These are phyloP conservation scores for Ogataea pilisensis DNA, from an alignment of 805 yeast species.

Conservation along the genomic window DNA sequence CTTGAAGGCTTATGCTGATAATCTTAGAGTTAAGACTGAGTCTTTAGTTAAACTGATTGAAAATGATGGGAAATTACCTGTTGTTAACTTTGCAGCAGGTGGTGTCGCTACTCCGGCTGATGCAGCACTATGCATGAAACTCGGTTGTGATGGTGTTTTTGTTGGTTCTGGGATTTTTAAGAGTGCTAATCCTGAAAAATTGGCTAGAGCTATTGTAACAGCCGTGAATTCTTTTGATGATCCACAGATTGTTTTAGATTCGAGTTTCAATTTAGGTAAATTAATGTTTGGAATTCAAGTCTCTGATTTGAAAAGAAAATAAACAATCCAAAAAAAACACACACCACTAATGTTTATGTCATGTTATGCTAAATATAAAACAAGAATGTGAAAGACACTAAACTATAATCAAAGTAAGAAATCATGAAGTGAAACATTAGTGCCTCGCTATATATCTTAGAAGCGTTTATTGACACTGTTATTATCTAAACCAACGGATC, in stretches of 20 bases:
- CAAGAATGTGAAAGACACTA: no score
- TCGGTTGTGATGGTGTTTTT: constrained; percentile 76
- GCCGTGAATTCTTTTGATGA: constrained; percentile 71
- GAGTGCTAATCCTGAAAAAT: constrained; percentile 64
- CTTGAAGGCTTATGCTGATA: constrained; percentile 48
- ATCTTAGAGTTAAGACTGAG: constrained; percentile 56
- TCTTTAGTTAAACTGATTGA: constrained; percentile 46
- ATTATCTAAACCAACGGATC: neutral
- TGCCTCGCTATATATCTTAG: no score
- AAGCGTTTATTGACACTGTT: neutral
- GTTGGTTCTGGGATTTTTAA: constrained; percentile 80
- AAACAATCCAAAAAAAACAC: constrained; percentile 34
- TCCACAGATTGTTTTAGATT: constrained; percentile 55
- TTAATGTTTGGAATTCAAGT: constrained; percentile 72
- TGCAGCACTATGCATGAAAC: constrained; percentile 79
- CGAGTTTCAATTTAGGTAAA: constrained; percentile 67
- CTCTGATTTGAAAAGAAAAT: constrained; percentile 42
- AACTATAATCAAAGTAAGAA: no score
- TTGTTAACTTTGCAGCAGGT: constrained; percentile 84
- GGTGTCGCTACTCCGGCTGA: constrained; percentile 88
- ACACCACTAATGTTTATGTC: no score
- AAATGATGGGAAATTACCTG: constrained; percentile 62
- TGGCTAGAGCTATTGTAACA: constrained; percentile 75
- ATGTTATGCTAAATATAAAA: no score
- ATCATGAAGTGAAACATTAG: no score